Percentiles rank a stretch among this genome's conserved stretches.
Evolutionary conservation across 164 flowering plant species (phyloP).

Genomic region (Piper betle): DNA sequence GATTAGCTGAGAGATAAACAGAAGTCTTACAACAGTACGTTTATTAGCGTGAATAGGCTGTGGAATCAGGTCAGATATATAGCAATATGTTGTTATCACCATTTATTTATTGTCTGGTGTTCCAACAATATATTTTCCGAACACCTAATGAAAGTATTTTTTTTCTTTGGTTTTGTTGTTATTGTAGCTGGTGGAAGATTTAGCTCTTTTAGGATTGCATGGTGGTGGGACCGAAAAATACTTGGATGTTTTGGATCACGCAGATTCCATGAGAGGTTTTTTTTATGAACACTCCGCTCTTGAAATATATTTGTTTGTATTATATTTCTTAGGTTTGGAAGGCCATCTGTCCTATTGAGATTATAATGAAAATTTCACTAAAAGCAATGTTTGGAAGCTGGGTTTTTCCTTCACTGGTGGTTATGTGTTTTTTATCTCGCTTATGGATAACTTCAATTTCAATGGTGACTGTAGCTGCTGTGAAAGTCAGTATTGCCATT

Average conservation of each 20-base stretch:
- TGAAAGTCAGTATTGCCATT: too few relatives aligned
- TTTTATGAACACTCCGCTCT: slow-evolving; percentile 2
- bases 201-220: slow-evolving; percentile 57
- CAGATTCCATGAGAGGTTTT: slow-evolving; percentile 44
- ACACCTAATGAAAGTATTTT: background rate
- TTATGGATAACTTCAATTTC: too few relatives aligned
- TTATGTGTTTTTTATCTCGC: too few relatives aligned
- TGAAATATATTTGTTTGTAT: too few relatives aligned
- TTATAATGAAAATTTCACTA: too few relatives aligned
- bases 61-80: slow-evolving; percentile 72
- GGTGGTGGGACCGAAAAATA: slow-evolving; percentile 46
- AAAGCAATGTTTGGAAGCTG: too few relatives aligned
- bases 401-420: too few relatives aligned
- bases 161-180: background rate
- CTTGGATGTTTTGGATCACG: slow-evolving; percentile 32
- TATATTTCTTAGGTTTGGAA: too few relatives aligned
- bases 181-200: slow-evolving; percentile 73
- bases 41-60: slow-evolving; percentile 47
- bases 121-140: background rate
- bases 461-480: too few relatives aligned
- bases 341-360: too few relatives aligned
- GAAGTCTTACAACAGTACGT: slow-evolving; percentile 48
- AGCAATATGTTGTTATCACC: background rate
- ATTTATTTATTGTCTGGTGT: background rate
- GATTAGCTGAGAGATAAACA: slow-evolving; percentile 51